These are phyloP conservation scores for Aureobasidium sp. DNA, from an alignment of 2,329 filamentous ascomycete genomes.

Conservation along the genomic window DNA sequence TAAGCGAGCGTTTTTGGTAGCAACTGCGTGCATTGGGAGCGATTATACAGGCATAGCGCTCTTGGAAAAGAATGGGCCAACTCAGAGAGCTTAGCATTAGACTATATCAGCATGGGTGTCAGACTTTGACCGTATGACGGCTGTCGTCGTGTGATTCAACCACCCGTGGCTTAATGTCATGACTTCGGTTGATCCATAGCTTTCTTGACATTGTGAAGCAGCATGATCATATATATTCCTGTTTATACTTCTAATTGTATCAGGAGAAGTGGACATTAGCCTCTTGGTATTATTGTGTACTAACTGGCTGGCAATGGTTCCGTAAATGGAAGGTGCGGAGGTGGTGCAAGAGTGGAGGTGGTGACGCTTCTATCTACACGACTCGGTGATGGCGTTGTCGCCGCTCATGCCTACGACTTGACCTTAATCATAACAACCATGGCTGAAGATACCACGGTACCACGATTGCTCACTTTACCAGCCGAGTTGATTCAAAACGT, in stretches of 20 bases:
- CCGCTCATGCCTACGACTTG: background rate
- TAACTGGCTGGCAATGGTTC: background rate
- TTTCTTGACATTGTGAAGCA: background rate
- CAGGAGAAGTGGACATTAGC: background rate
- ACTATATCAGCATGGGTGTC: background rate
- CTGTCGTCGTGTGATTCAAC: background rate
- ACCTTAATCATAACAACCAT: background rate
- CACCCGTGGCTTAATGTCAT: background rate
- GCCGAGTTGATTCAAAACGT: conserved; percentile 69
- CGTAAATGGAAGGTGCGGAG: conserved; percentile 6
- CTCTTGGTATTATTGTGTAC: no score
- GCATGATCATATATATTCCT: background rate
- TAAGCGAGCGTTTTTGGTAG: background rate
- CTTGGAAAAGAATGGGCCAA: background rate
- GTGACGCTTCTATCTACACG: background rate
- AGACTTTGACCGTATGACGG: background rate
- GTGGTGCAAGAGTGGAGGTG: background rate
- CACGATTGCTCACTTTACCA: conserved; percentile 53
- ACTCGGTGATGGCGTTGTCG: background rate
- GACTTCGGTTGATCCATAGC: background rate
- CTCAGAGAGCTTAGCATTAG: background rate
- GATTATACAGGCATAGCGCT: background rate
- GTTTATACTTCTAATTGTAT: background rate
- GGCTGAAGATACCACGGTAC: background rate
- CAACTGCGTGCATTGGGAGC: background rate